Conservation (phyloP, 2,329 filamentous ascomycete genomes). For the Phaeosphaeria sp. region DNA sequence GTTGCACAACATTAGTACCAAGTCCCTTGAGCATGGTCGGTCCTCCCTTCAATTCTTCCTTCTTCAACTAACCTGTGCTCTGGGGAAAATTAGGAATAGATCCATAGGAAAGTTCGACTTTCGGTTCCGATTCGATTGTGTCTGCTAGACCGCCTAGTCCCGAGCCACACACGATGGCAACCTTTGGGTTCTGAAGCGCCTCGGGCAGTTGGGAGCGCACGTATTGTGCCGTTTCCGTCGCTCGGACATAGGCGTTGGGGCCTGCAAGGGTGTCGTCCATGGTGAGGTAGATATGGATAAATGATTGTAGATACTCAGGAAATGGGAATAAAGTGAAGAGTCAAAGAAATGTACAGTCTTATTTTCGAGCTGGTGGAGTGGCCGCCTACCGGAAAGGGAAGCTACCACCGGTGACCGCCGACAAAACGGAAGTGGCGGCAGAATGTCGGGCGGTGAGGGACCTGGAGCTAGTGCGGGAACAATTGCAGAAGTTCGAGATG, state of each 20-base stretch:
- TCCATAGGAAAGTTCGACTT: conserved; percentile 63
- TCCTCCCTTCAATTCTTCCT: neutral
- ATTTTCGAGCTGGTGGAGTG: conserved; percentile 24
- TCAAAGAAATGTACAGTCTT: neutral
- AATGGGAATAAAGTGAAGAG: neutral
- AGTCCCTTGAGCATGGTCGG: neutral
- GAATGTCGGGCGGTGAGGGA: conserved; percentile 37
- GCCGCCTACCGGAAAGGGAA: conserved; percentile 17
- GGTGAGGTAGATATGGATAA: conserved; percentile 1
- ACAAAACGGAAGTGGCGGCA: conserved; percentile 13
- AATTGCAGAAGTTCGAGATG: conserved; percentile 29
- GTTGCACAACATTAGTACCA: conserved; percentile 7
- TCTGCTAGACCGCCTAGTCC: conserved; percentile 67
- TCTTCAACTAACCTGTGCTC: conserved; percentile 60
- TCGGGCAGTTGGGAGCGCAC: conserved; percentile 59
- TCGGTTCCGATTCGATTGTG: conserved; percentile 59
- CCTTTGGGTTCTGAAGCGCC: conserved; percentile 59
- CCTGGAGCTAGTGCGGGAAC: conserved; percentile 27
- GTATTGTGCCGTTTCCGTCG: conserved; percentile 59
- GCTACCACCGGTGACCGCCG: conserved; percentile 15
- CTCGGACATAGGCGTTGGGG: conserved; percentile 50
- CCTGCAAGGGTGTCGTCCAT: conserved; percentile 36
- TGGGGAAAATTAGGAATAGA: conserved; percentile 68
- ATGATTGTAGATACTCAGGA: neutral
- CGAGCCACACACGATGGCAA: conserved; percentile 71